These are phyloP conservation scores for Daldinia childiae DNA, from an alignment of 495 filamentous ascomycete species.

Conservation along the genomic window DNA sequence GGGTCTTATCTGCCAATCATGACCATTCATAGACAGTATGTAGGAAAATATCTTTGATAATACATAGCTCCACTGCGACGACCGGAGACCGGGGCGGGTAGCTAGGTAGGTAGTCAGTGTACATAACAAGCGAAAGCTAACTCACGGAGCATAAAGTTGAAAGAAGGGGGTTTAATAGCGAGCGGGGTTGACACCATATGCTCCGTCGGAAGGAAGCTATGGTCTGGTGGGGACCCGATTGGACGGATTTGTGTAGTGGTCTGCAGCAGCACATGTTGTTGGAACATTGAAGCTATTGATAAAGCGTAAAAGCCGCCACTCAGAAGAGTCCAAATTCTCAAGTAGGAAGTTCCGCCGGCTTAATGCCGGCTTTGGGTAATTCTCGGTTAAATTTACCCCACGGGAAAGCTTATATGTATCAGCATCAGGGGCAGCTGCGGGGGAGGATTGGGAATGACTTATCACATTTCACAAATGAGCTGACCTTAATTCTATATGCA, in stretches of 20 bases:
- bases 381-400: not conserved
- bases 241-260: conserved; percentile 1
- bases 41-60: conserved; percentile 16
- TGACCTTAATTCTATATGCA: not conserved
- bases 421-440: not conserved
- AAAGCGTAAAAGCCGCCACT: too few species aligned
- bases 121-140: too few species aligned
- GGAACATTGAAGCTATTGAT: not conserved
- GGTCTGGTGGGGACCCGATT: conserved; percentile 7
- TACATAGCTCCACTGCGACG: conserved; percentile 30
- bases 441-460: too few species aligned
- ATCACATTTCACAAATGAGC: too few species aligned
- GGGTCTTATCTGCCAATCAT: conserved; percentile 41
- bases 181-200: conserved; percentile 4
- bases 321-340: not conserved
- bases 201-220: not conserved
- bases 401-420: not conserved
- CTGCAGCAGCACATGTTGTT: not conserved
- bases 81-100: conserved; percentile 19
- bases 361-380: not conserved
- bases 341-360: conserved; percentile 22
- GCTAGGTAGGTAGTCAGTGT: too few species aligned
- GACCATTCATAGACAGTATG: conserved; percentile 14
- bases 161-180: too few species aligned
- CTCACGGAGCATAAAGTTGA: not conserved